Conservation (phyloP, 1,284 basidiomycete genomes). For the Irpex sp. region DNA sequence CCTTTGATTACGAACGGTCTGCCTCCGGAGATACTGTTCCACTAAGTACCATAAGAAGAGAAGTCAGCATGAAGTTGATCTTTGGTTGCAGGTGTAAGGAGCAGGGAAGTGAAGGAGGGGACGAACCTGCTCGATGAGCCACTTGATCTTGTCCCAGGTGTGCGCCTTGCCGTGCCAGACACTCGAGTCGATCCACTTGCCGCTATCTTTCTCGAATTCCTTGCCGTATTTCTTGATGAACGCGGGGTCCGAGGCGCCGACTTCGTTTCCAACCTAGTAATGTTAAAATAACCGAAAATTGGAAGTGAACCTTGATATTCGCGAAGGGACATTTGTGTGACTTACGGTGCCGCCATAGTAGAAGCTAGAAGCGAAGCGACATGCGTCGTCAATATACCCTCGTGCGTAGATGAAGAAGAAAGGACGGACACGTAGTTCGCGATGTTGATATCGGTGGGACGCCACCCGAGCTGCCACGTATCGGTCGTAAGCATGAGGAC, state of each 20-base stretch:
- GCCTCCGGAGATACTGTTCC: slow-evolving; percentile 49
- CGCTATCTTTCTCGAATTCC: slow-evolving; percentile 41
- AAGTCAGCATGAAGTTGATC: too few species aligned
- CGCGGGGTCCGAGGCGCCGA: slow-evolving; percentile 49
- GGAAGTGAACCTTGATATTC: too few species aligned
- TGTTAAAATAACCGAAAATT: neutral
- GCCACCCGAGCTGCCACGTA: slow-evolving; percentile 60
- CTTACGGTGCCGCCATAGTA: slow-evolving; percentile 34
- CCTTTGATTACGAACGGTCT: slow-evolving; percentile 59
- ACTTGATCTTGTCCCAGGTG: slow-evolving; percentile 51
- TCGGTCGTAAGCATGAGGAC: slow-evolving; percentile 56
- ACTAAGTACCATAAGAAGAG: too few species aligned
- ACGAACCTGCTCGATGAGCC: slow-evolving; percentile 40
- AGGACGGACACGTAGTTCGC: slow-evolving; percentile 43
- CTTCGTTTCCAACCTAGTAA: slow-evolving; percentile 36
- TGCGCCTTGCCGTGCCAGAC: slow-evolving; percentile 60
- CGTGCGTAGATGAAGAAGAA: neutral
- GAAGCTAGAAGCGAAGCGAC: slow-evolving; percentile 25
- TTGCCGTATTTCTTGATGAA: slow-evolving; percentile 48
- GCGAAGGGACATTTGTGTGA: neutral
- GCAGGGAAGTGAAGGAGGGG: too few species aligned
- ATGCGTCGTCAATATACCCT: neutral
- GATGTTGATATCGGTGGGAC: slow-evolving; percentile 52
- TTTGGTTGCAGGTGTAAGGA: too few species aligned
- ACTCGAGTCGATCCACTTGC: slow-evolving; percentile 50